Evolutionary conservation across 345 rosid genomes (phyloP), one percentile per base, ranked within the genome.

Genomic region (thale cress (Arabidopsis thaliana)): DNA sequence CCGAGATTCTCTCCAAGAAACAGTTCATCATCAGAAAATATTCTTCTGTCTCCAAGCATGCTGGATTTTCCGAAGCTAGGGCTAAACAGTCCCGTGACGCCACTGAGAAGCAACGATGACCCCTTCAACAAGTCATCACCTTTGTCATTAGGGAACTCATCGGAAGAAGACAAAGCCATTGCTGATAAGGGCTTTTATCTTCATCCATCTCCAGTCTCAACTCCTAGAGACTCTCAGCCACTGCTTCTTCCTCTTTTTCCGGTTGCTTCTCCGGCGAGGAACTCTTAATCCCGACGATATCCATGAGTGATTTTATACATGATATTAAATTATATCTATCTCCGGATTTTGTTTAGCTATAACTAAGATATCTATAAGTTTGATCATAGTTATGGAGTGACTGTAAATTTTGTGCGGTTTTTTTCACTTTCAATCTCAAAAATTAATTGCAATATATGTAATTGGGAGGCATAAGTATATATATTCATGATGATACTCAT

Each of bases 191-290:
- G 99, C 0, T 96, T 87, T 75, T 96, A 82, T 84, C 78, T 96
- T 72, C 99, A 96, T 75, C 98, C 97, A 41, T 93, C 99, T 34
- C 99, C 97, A 11, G 76, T 87, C 58, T 86, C 93, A 46, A 90
- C 99, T 13, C 98, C 98, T 3, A 77, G 95, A 79, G 97, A 86
- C 53, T 74, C 89, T 65, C 96, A 93, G 87, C 99, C 98, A 7
- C 87, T 91, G 82, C 89, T 96, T 61, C 77, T 96, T 78, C 85
- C 97, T 20, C 89, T 96, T 44, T 96, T 96, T 46, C 99, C 99
- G 55, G 82, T 95, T 11, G 86, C 93, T 42, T 93, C 99, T 10
- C 97, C 97, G 25, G 14, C 52, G 13, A 62, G 52, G 4, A 62
- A 44, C 12, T 53, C 14, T 8, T 63, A 6, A 46, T 46, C 23